Conservation (phyloP, 192 early-diverging fungal species). For the Kickxella alabastrina region DNA sequence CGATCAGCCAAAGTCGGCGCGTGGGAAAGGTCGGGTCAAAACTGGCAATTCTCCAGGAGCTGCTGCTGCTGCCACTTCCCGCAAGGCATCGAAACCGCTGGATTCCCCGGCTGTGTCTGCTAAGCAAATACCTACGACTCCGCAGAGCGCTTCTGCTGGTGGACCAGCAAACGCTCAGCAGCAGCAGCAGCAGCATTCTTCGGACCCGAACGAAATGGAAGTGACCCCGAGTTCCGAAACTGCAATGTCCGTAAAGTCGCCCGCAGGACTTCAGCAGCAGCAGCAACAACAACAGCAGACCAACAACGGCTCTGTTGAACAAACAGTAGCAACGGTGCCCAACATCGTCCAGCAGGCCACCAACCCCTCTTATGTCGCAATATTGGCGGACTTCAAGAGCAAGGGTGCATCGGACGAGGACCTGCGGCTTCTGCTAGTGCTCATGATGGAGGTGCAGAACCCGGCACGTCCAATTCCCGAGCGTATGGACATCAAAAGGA, state of each 20-base stretch:
- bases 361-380: neutral
- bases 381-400: neutral
- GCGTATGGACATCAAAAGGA: neutral
- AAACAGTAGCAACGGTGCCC: neutral
- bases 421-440: neutral
- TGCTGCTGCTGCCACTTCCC: too few species aligned
- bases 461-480: neutral
- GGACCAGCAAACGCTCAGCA: constrained; percentile 1
- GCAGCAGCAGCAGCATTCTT: neutral
- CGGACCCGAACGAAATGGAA: neutral
- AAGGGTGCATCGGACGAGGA: constrained; percentile 1
- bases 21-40: constrained; percentile 28
- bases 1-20: constrained; percentile 21
- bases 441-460: neutral
- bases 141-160: constrained; percentile 1
- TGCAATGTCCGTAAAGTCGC: neutral
- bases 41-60: neutral
- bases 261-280: neutral
- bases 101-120: constrained; percentile 38
- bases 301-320: neutral
- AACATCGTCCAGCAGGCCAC: neutral
- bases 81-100: constrained; percentile 22
- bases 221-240: neutral
- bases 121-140: constrained; percentile 6
- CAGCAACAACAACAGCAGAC: neutral